phyloP scores from a whole-genome alignment of 169 alveolate genomes.

The Eimeria necatrix region DNA sequence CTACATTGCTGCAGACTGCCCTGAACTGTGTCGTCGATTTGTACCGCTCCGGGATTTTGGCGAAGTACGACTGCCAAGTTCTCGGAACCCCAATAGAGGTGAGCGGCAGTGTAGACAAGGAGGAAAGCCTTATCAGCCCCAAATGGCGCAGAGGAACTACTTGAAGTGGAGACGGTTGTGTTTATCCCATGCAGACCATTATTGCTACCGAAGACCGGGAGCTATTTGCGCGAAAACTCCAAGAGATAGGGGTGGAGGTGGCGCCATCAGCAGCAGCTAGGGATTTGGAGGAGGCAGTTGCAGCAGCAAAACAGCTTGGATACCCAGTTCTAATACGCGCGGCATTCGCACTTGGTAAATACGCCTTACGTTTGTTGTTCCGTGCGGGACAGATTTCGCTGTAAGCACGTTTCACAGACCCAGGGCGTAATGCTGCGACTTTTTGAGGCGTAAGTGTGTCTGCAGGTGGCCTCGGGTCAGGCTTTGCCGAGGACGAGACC shows the following conservation, averaged over 20 bases:
- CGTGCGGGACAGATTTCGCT: neutral
- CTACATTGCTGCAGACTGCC: constrained; percentile 88
- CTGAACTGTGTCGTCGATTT: constrained; percentile 92
- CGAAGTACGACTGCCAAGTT: constrained; percentile 86
- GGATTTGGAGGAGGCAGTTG: constrained; percentile 85
- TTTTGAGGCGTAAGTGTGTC: neutral
- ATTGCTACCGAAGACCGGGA: constrained; percentile 93
- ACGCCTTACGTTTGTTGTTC: neutral
- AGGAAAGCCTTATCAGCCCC: neutral
- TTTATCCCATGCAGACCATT: constrained; percentile 82
- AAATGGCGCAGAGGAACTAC: neutral
- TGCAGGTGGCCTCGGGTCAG: constrained; percentile 86
- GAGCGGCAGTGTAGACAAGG: neutral
- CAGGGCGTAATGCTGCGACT: neutral
- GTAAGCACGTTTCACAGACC: too few species aligned
- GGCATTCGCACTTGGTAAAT: constrained; percentile 89
- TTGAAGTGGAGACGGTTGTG: neutral
- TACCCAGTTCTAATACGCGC: constrained; percentile 94
- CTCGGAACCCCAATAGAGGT: constrained; percentile 82
- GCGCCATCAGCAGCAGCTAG: constrained; percentile 87
- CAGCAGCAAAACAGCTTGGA: constrained; percentile 90
- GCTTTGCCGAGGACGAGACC: constrained; percentile 90
- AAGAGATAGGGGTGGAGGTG: constrained; percentile 89
- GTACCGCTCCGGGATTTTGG: constrained; percentile 87
- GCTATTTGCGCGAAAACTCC: constrained; percentile 89